Evolutionary conservation across 2,329 filamentous ascomycete genomes (phyloP).

Genomic region (Stachybotrys echinatus): DNA sequence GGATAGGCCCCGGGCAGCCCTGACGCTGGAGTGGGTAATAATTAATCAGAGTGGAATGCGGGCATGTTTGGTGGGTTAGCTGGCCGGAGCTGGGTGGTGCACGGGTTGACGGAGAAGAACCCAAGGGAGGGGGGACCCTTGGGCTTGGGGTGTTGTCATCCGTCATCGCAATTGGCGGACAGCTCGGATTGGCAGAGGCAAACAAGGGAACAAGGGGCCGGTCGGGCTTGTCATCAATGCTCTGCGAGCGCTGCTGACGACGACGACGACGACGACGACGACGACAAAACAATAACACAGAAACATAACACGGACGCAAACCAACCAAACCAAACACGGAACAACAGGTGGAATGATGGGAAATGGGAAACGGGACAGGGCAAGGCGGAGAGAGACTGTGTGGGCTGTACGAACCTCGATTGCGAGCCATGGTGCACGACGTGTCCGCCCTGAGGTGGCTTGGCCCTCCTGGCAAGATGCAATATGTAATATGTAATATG

Average conservation of each 20-base stretch:
- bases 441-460: neutral
- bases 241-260: neutral
- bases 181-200: neutral
- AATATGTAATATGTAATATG: neutral
- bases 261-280: neutral
- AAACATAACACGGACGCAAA: neutral
- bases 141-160: too few relatives aligned
- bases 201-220: neutral
- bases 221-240: neutral
- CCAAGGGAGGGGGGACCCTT: too few relatives aligned
- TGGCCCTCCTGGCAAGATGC: too few relatives aligned
- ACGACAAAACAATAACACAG: neutral
- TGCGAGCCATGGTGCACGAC: slow-evolving; percentile 49
- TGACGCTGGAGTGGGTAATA: neutral
- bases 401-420: slow-evolving; percentile 44
- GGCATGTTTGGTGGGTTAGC: neutral
- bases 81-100: neutral
- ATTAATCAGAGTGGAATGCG: neutral
- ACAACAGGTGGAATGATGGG: neutral
- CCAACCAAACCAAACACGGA: neutral
- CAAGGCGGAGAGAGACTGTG: too few relatives aligned
- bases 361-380: too few relatives aligned
- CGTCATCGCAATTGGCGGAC: neutral
- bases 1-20: neutral
- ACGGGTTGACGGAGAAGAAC: too few relatives aligned